Percentiles rank a stretch among this genome's conserved stretches.
Conservation (phyloP, 495 filamentous ascomycete species). For the Lasiosphaeria hispida region DNA sequence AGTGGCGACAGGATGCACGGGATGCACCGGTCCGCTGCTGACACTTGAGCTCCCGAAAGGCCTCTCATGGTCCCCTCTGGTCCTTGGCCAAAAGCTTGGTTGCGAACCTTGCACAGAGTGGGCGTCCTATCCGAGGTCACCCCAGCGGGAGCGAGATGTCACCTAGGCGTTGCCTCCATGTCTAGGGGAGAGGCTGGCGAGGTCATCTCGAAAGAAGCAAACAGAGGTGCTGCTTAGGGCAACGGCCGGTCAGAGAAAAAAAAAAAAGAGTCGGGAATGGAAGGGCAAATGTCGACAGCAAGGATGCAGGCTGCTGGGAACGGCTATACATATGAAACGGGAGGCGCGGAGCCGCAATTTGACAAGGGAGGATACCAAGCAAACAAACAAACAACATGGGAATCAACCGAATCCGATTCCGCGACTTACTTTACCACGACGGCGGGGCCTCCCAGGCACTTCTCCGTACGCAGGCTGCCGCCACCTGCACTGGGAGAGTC, state of each 20-base stretch:
- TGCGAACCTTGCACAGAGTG: slow-evolving; percentile 3
- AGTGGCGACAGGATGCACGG: slow-evolving; percentile 8
- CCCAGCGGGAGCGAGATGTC: slow-evolving; percentile 12
- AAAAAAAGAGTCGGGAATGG: not conserved
- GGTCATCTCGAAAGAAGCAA: not conserved
- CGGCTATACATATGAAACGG: no score
- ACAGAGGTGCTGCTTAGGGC: not conserved
- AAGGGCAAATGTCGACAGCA: not conserved
- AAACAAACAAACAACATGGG: no score
- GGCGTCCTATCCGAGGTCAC: slow-evolving; percentile 12
- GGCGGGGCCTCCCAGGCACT: slow-evolving; percentile 11
- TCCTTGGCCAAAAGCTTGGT: slow-evolving; percentile 20
- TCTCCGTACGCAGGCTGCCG: slow-evolving; percentile 5
- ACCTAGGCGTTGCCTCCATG: slow-evolving; percentile 2
- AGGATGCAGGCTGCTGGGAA: not conserved
- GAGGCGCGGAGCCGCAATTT: not conserved
- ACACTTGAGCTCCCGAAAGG: slow-evolving; percentile 12
- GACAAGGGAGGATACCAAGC: not conserved
- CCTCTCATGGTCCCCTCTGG: not conserved
- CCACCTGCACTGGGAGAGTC: not conserved
- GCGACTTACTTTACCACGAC: not conserved
- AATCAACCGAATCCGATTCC: no score
- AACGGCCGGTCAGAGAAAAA: not conserved
- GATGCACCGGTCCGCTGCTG: slow-evolving; percentile 1
- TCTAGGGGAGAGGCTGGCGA: not conserved